A percentile compares a stretch with the other conserved stretches of the same genome.
Evolutionary conservation across 2,329 filamentous ascomycete genomes (phyloP).

Genomic region (Alternaria burnsii): DNA sequence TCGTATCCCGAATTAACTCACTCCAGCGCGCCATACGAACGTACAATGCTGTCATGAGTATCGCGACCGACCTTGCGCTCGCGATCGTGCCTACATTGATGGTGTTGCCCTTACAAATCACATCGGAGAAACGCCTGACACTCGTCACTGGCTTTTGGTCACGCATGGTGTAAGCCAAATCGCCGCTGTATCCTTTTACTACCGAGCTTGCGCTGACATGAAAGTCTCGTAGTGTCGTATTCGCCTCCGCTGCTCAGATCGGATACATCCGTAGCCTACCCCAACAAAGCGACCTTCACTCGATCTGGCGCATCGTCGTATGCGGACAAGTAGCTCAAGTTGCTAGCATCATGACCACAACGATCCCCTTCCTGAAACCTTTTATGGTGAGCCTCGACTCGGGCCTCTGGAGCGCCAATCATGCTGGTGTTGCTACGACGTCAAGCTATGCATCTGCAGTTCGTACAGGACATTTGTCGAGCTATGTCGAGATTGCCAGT

Average conservation of each 20-base stretch:
- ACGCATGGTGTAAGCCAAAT: neutral
- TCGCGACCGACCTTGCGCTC: slow-evolving; percentile 9
- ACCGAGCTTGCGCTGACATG: neutral
- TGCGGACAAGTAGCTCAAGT: slow-evolving; percentile 14
- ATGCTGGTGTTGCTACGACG: neutral
- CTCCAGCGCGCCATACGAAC: slow-evolving; percentile 4
- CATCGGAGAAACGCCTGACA: neutral
- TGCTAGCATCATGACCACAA: slow-evolving; percentile 11
- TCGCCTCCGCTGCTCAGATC: slow-evolving; percentile 1
- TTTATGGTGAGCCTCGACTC: slow-evolving; percentile 20
- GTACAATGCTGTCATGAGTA: slow-evolving; percentile 11
- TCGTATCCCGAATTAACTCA: neutral
- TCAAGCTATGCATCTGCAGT: neutral
- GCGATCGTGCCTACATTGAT: slow-evolving; percentile 5
- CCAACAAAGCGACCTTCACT: neutral
- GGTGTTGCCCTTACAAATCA: neutral
- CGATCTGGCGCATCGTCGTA: slow-evolving; percentile 13
- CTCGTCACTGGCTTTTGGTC: slow-evolving; percentile 8
- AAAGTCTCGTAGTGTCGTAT: neutral
- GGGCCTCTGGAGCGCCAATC: slow-evolving; percentile 3
- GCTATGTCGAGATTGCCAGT: neutral
- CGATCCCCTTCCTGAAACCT: slow-evolving; percentile 15
- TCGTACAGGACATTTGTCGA: neutral
- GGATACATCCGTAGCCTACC: neutral
- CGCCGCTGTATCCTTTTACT: neutral